Evolutionary conservation across 805 yeast species (phyloP), one percentile per base, ranked within the genome.

Genomic region (Yamadazyma ubonensis): DNA sequence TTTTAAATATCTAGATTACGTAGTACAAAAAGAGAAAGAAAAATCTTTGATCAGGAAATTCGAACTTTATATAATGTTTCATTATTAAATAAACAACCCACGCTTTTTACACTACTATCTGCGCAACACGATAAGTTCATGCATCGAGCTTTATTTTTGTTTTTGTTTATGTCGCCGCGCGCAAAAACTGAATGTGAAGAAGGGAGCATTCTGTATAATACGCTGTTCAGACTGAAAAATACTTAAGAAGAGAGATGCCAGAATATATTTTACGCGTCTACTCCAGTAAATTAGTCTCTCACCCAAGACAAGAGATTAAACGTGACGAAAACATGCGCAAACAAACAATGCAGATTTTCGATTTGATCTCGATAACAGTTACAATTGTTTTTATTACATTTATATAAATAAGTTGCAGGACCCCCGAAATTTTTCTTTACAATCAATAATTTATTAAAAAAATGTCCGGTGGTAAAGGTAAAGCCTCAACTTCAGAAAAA

Each of bases 401-500:
- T 30, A 37, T 37, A 37, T 37, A 37, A 37, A 37, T 37, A 29
- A 23, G 29, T 18, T 16, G 8, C 18, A 18, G 30, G 30, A 17
- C 20, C 22, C 19, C 26, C 9, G 3, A 28, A 12, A 17, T 3
- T 29, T 29, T 29, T 29, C 10, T 29, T 29, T 41, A 11, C 28
- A n/a, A n/a, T n/a, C n/a, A n/a, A n/a, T n/a, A n/a, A n/a, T n/a
- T n/a, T n/a, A n/a, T n/a, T n/a, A n/a, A n/a, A 11, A 57, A 9
- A 47, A 59, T 60, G 65, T 60, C 65, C 35, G 65, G 65, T 44
- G 63, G 63, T 49, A 60, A 60, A 55, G 65, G 75, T 50, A 69
- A 69, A 63, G 71, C 75, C 50, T 70, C 71, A 48, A 58, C 71
- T 39, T 48, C 71, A 49, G 75, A 69, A 61, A 69, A 69, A 58